Evolutionary conservation across 345 rosid genomes (phyloP).

Genomic region (Eucalyptus victrix): DNA sequence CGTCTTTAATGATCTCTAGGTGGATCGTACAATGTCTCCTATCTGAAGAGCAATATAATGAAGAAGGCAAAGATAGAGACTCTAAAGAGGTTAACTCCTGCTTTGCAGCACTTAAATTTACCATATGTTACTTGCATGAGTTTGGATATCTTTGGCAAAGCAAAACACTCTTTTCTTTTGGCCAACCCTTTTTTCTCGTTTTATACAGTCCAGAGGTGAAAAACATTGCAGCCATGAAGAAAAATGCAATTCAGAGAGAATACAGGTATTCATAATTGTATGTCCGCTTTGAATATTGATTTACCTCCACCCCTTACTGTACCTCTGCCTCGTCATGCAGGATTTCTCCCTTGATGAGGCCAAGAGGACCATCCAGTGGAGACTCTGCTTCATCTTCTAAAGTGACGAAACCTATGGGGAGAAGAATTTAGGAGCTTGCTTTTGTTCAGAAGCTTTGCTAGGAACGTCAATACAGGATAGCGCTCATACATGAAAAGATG

Average conservation of each 20-base stretch:
- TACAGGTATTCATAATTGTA: slow-evolving; percentile 26
- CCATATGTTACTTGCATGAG: background rate
- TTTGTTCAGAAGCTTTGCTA: background rate
- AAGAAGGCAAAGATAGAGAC: slow-evolving; percentile 80
- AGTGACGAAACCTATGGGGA: slow-evolving; percentile 4
- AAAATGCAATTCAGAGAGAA: slow-evolving; percentile 44
- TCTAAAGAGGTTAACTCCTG: slow-evolving; percentile 43
- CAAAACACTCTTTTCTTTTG: too few relatives aligned
- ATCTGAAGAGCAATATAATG: slow-evolving; percentile 75
- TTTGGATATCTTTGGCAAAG: background rate
- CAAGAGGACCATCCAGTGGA: background rate
- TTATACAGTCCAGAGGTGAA: slow-evolving; percentile 67
- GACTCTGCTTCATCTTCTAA: slow-evolving; percentile 26
- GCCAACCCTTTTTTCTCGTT: background rate
- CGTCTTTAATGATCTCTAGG: slow-evolving; percentile 16
- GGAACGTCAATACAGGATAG: background rate
- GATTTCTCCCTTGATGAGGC: background rate
- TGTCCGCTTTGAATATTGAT: background rate
- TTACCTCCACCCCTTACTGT: background rate
- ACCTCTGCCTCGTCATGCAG: slow-evolving; percentile 1
- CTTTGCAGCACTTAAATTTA: background rate
- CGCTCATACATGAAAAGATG: background rate
- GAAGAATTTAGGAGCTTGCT: background rate
- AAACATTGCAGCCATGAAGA: slow-evolving; percentile 61
- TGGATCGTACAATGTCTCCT: slow-evolving; percentile 43